Base-by-base conservation (phyloP, 164 flowering plant genomes). In the Cinnamomum chago region DNA sequence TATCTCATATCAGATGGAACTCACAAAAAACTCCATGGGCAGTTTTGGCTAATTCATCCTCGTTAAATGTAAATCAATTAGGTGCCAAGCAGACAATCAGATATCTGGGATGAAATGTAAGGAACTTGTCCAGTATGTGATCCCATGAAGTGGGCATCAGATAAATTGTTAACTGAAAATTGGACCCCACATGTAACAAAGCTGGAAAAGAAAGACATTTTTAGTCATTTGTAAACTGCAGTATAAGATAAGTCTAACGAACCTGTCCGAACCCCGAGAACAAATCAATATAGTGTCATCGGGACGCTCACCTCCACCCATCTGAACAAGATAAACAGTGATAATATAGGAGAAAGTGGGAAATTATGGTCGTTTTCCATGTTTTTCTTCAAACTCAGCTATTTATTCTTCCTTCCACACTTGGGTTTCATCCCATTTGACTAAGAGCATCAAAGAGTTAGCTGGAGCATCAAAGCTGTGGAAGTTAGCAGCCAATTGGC, bases 221-320 rank as follows among this genome's bases (percentile, higher is more conserved):
- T 13, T 13, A 13, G 58, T 15, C 58, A 52, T 52, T 13, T 52
- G 58, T 13, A 52, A 30, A 9, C 47, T 9, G 10, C 47, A 40
- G 47, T 40, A 40, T 40, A 40, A 40, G 47, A 7, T 40, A 5
- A 55, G 33, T 67, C n/a, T 40, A 47, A 64, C 84, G 77, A 72
- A 95, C 99, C 99, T 95, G 84, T 95, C 98, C 62, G 97, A 91
- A 47, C 97, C 94, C 28, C 95, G 93, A 47, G 91, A 88, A 81
- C 97, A 93, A 50, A 83, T 24, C 28, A 95, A 88, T 67, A 86
- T 86, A 15, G 99, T 93, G 67, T 95, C 98, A 79, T 92, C 97
- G 3, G 99, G 97, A 76, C 78, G 85, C 62, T 91, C 93, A 72
- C 98, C 99, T 68, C 91, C 94, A 60, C 99, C 99, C 77, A 94